phyloP scores from a whole-genome alignment of 2,329 filamentous ascomycete species.

The Pezicula neosporulosa region DNA sequence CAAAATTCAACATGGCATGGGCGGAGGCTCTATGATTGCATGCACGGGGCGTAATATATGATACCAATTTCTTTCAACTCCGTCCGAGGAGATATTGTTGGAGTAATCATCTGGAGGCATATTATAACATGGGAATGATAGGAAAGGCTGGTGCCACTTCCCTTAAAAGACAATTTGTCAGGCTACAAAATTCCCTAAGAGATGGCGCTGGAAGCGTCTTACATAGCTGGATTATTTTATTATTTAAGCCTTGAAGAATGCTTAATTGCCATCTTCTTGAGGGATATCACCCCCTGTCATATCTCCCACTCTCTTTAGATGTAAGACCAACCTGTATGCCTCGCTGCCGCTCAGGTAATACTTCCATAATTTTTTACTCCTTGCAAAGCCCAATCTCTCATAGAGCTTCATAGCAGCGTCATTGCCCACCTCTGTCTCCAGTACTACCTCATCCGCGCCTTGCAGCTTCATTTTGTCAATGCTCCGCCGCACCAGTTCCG shows the following conservation, averaged over 20 bases:
- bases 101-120: too few species aligned
- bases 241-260: too few species aligned
- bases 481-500: constrained; percentile 80
- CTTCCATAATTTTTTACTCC: constrained; percentile 87
- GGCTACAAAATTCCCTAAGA: too few species aligned
- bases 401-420: constrained; percentile 87
- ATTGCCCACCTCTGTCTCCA: constrained; percentile 96
- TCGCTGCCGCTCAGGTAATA: constrained; percentile 98
- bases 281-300: constrained; percentile 17
- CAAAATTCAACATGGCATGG: not conserved
- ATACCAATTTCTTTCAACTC: not conserved
- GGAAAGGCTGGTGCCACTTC: too few species aligned
- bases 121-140: too few species aligned
- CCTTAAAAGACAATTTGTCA: too few species aligned
- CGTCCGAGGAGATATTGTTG: too few species aligned
- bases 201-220: too few species aligned
- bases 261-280: not conserved
- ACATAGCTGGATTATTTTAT: too few species aligned
- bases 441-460: constrained; percentile 87
- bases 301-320: constrained; percentile 26
- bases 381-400: constrained; percentile 84
- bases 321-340: constrained; percentile 82
- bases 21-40: not conserved
- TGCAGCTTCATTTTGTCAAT: constrained; percentile 86
- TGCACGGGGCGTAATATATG: not conserved